Evolutionary conservation across 495 filamentous ascomycete species (phyloP), one percentile per base, ranked within the genome.

Genomic region (Xanthoparmelia taractica): DNA sequence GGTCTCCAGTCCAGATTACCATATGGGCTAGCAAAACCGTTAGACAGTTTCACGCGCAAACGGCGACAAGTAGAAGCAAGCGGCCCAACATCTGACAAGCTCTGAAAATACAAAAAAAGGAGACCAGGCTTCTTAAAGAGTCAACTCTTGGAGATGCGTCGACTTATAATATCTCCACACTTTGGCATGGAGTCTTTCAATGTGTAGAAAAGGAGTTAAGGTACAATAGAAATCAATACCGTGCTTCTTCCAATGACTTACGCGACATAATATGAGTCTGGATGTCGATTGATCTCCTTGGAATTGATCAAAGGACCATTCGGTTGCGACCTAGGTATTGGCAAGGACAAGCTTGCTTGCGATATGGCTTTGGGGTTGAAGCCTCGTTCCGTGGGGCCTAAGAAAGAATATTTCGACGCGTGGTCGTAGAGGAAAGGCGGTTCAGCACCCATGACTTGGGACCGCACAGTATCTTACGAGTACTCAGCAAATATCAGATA

Each of bases 291-390:
- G 76, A 94, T 82, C 12, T 69, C 67, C 57, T 63, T 71, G n/a
- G 69, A 61, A 64, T 87, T 79, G 61, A 96, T 78, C 70, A 93
- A 73, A 27, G 90, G 91, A 0, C 88, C 91, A 34, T 88, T 80
- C 37, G 75, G 79, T 78, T 87, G 87, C n/a, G 80, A 76, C 61
- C 80, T 84, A 17, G 77, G 79, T 17, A 73, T 71, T 64, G 80
- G 79, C 20, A 76, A 78, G 65, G 81, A 75, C 68, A 76, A 85
- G 73, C 87, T 91, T 62, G 88, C 87, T 72, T 88, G 80, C 12
- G 90, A 89, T 40, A 87, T 83, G 60, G 87, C 86, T 69, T 90
- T 94, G 18, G 92, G 92, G 69, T 96, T 89, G 76, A 94, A 96
- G 1, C 72, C 69, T 11, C 74, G 77, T 40, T 87, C 78, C 40